Evolutionary conservation across 495 filamentous ascomycete genomes (phyloP).

Genomic region (Thermothielavioides terrestris): DNA sequence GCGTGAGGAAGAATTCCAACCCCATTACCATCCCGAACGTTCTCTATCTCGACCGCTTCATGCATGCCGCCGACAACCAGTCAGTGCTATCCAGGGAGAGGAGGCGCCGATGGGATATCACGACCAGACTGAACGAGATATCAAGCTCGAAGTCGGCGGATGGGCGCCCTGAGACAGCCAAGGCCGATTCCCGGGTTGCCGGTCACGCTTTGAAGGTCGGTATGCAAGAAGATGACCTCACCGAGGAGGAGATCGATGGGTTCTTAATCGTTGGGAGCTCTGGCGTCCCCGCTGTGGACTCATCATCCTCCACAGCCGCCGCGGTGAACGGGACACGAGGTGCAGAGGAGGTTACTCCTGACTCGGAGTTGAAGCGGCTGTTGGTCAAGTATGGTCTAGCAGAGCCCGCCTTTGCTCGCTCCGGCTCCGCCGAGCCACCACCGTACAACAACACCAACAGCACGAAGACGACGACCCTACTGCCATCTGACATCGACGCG

Average conservation of each 20-base stretch:
- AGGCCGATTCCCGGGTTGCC: not conserved
- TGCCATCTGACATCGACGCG: not conserved
- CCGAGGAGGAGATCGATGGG: slow-evolving; percentile 12
- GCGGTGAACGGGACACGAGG: no score
- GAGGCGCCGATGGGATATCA: slow-evolving; percentile 64
- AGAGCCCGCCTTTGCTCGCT: not conserved
- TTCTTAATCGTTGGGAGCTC: slow-evolving; percentile 6
- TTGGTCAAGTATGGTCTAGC: not conserved
- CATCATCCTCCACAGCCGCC: not conserved
- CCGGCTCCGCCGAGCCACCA: not conserved
- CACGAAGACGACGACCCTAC: not conserved
- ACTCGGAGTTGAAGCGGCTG: not conserved
- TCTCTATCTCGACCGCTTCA: slow-evolving; percentile 84
- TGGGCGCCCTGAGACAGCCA: slow-evolving; percentile 14
- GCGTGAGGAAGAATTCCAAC: slow-evolving; percentile 67
- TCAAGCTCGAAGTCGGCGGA: slow-evolving; percentile 3
- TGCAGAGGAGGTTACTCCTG: not conserved
- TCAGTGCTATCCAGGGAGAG: slow-evolving; percentile 52
- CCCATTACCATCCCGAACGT: slow-evolving; percentile 65
- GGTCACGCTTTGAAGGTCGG: not conserved
- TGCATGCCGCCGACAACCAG: slow-evolving; percentile 52
- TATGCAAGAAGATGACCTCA: not conserved
- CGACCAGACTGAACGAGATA: slow-evolving; percentile 50
- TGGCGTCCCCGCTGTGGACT: not conserved
- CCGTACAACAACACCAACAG: not conserved